Conservation (phyloP, 176 grass and related monocot genomes). For the maize (Zea mays) region Zm-B73-REFERENCE-NAM-5.0 NC_050100.1:205988501-205989000, state of each 20-base stretch:
- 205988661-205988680: conserved; percentile 10
- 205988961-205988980: neutral
- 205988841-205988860: neutral
- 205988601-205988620: neutral
- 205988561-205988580: conserved; percentile 11
- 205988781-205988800: too few species aligned
- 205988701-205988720: neutral
- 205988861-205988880: neutral
- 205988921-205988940: neutral
- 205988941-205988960: neutral
- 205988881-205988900: neutral
- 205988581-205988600: neutral
- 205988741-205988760: neutral
- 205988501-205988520: conserved; percentile 45
- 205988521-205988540: conserved; percentile 26
- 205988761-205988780: too few species aligned
- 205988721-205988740: conserved; percentile 4
- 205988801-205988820: neutral
- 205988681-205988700: neutral
- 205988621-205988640: neutral
- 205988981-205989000: too few species aligned
- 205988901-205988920: neutral
- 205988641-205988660: conserved; percentile 1
- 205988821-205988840: conserved; percentile 4
- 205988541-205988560: neutral